A percentile compares a stretch with the other conserved stretches of the same genome.
Evolutionary conservation across 2,329 filamentous ascomycete genomes (phyloP).

Genomic region (Colletotrichum chrysophilum): DNA sequence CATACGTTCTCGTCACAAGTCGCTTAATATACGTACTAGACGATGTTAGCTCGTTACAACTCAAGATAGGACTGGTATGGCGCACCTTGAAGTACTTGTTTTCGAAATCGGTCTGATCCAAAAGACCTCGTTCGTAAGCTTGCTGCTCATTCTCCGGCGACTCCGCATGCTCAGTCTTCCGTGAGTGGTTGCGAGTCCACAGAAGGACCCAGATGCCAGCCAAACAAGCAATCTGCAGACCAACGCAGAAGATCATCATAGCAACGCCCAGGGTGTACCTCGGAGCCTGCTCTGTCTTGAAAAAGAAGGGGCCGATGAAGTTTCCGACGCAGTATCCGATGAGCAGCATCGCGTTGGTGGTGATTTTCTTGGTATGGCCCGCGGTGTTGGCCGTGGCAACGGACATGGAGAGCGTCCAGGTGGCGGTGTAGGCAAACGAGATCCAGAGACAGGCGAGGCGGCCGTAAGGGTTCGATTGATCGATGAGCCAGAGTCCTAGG

Average conservation of each 20-base stretch:
- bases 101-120: conserved; percentile 4
- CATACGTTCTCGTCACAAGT: no score
- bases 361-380: conserved; percentile 69
- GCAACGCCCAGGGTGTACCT: conserved; percentile 33
- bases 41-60: no score
- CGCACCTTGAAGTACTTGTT: conserved; percentile 12
- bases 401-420: conserved; percentile 19
- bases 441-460: conserved; percentile 32
- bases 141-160: background rate
- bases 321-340: conserved; percentile 50
- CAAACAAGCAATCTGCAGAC: conserved; percentile 9
- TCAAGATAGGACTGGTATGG: rapidly evolving
- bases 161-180: background rate
- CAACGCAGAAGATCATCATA: conserved; percentile 23
- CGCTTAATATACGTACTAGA: no score
- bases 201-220: background rate
- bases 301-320: conserved; percentile 62
- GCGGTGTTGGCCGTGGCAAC: conserved; percentile 69
- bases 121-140: conserved; percentile 1
- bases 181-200: conserved; percentile 5
- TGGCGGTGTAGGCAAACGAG: conserved; percentile 29
- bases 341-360: conserved; percentile 55
- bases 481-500: conserved; percentile 20
- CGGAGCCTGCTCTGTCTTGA: conserved; percentile 34
- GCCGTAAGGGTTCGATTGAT: conserved; percentile 18